Evolutionary conservation across 2,329 filamentous ascomycete genomes (phyloP), one percentile per base, ranked within the genome.

Genomic region (Aspergillus fumigatiaffinis): DNA sequence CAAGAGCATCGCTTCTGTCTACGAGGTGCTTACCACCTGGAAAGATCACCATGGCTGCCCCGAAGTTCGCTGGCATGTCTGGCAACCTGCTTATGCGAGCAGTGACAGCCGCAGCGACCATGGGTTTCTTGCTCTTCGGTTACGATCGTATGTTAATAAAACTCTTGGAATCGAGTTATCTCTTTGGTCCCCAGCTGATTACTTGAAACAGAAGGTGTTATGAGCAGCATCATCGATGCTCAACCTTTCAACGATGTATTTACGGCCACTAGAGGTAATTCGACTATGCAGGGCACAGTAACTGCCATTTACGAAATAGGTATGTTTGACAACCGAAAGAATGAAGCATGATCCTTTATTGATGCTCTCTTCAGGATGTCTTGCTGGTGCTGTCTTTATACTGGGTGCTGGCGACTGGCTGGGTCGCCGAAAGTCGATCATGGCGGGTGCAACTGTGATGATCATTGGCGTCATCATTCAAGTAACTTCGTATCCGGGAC

Each of bases 101-200:
- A 44, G 80, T 88, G 51, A 85, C 86, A 1, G 79, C 81, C 21
- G 80, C 87, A 26, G 84, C 85, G 3, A 87, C 85, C 0, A 85
- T 83, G 51, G 85, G 83, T 21, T 86, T 87, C 74, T 69, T 86
- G 28, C 77, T 84, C n/a, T 84, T 84, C 60, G 82, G 82, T 55
- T 84, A 84, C 65, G 82, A 84, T 57, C 82, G 75, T 79, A 65
- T 61, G 74, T 68, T 12, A 1, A 28, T 38, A 14, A 23, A 50
- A 54, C 41, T 20, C 41, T 21, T 17, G 20, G 44, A 20, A 14
- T 20, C 20, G 32, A 10, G 14, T 26, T 10, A 8, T 5, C 4
- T 29, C 21, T 14, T n/a, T 21, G 7, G 20, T 25, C 20, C 20
- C 26, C 51, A 14, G 50, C 56, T 58, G 44, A 53, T 25, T 55